These are phyloP conservation scores for Coniochaeta sp. DNA, from an alignment of 2,329 filamentous ascomycete genomes.

Conservation along the genomic window DNA sequence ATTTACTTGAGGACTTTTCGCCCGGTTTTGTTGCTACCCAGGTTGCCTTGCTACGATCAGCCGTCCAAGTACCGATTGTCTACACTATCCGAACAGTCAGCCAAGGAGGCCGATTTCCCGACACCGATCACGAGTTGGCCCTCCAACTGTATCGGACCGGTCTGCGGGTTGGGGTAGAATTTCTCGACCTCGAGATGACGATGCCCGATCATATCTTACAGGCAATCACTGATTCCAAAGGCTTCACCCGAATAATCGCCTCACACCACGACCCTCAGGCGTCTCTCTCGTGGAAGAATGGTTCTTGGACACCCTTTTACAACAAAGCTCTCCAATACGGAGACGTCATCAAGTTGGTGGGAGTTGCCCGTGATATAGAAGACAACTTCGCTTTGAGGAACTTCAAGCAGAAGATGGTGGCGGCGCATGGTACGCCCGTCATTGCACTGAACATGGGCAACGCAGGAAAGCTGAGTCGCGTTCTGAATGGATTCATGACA, in stretches of 20 bases:
- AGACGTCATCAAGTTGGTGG: constrained; percentile 91
- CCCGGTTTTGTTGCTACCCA: constrained; percentile 76
- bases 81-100: constrained; percentile 83
- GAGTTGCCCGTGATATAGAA: constrained; percentile 64
- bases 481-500: constrained; percentile 88
- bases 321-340: constrained; percentile 85
- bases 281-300: constrained; percentile 78
- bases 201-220: constrained; percentile 71
- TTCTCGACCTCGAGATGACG: constrained; percentile 86
- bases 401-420: constrained; percentile 71
- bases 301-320: constrained; percentile 86
- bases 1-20: constrained; percentile 71
- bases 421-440: constrained; percentile 69
- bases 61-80: constrained; percentile 71
- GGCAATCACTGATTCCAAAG: constrained; percentile 57
- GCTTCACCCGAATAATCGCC: constrained; percentile 76
- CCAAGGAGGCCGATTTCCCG: constrained; percentile 84
- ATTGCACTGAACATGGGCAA: constrained; percentile 96
- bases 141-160: constrained; percentile 70
- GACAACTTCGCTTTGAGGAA: constrained; percentile 81
- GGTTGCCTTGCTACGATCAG: constrained; percentile 67
- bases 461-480: constrained; percentile 78
- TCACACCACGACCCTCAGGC: constrained; percentile 88
- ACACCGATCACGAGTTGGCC: constrained; percentile 63
- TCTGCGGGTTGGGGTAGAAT: constrained; percentile 79